Evolutionary conservation across 192 early-diverging fungal species (phyloP).

Genomic region (Backusella morwellensis): DNA sequence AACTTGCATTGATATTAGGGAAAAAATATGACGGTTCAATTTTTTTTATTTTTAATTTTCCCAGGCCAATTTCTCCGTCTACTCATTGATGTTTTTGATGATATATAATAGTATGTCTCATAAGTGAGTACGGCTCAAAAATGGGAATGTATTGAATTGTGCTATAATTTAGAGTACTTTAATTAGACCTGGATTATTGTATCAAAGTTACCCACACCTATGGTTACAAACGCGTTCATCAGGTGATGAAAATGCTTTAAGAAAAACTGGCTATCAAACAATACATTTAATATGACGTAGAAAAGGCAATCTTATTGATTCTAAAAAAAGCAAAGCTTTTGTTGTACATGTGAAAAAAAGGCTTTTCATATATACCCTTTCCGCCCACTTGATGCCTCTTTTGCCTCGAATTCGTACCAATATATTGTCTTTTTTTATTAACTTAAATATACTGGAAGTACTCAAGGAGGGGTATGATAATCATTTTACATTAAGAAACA

Average conservation of each 20-base stretch:
- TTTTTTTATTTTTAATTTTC: not conserved
- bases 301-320: not conserved
- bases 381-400: not conserved
- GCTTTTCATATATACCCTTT: not conserved
- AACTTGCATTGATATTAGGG: not conserved
- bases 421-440: not conserved
- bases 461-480: not conserved
- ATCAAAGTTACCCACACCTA: slow-evolving; percentile 5
- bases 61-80: slow-evolving; percentile 5
- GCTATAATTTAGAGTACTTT: not conserved
- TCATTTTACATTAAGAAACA: not conserved
- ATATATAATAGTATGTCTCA: not conserved
- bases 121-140: not conserved
- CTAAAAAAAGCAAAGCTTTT: not conserved
- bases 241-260: not conserved
- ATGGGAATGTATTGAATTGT: not conserved
- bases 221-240: slow-evolving; percentile 3
- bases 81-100: not conserved
- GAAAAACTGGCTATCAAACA: not conserved
- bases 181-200: not conserved
- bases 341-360: slow-evolving; percentile 5
- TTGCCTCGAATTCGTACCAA: not conserved
- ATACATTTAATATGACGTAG: not conserved
- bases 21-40: not conserved
- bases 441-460: not conserved